Conservation (phyloP, 2,329 filamentous ascomycete species). For the Pyricularia pennisetigena region DNA sequence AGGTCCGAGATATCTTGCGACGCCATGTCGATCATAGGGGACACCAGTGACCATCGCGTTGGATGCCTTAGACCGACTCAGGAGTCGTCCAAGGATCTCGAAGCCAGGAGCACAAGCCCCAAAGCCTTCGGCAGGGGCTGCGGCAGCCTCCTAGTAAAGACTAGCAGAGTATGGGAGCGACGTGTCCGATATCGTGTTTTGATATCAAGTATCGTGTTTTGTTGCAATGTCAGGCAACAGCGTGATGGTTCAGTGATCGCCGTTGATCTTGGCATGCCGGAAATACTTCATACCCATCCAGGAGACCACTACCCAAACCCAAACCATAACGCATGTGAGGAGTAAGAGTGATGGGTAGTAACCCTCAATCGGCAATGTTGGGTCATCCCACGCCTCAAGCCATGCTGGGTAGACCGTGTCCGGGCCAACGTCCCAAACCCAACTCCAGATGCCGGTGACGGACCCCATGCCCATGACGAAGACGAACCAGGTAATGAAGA, state of each 20-base stretch:
- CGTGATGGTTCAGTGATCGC: slow-evolving; percentile 25
- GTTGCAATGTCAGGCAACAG: background rate
- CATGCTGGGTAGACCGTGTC: slow-evolving; percentile 93
- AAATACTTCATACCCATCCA: slow-evolving; percentile 99
- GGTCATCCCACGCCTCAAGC: slow-evolving; percentile 68
- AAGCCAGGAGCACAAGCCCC: background rate
- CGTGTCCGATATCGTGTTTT: background rate
- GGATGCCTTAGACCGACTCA: background rate
- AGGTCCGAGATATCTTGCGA: background rate
- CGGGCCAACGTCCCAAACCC: slow-evolving; percentile 97
- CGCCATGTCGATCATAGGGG: background rate
- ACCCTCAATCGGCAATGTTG: slow-evolving; percentile 86
- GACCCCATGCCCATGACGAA: slow-evolving; percentile 97
- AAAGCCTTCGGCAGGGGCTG: background rate
- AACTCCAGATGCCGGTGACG: slow-evolving; percentile 90
- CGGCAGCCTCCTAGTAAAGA: too few relatives aligned
- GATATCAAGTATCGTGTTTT: background rate
- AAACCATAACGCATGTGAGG: slow-evolving; percentile 89
- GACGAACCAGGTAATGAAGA: slow-evolving; percentile 86
- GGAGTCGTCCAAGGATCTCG: background rate
- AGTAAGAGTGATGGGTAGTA: slow-evolving; percentile 96
- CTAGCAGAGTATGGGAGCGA: background rate
- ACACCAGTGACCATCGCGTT: background rate
- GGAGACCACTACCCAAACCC: slow-evolving; percentile 96
- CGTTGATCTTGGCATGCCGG: slow-evolving; percentile 82